Percentiles rank a stretch among this genome's conserved stretches.
phyloP scores from a whole-genome alignment of 805 yeast species.

The Jamesozyma rosinii region DNA sequence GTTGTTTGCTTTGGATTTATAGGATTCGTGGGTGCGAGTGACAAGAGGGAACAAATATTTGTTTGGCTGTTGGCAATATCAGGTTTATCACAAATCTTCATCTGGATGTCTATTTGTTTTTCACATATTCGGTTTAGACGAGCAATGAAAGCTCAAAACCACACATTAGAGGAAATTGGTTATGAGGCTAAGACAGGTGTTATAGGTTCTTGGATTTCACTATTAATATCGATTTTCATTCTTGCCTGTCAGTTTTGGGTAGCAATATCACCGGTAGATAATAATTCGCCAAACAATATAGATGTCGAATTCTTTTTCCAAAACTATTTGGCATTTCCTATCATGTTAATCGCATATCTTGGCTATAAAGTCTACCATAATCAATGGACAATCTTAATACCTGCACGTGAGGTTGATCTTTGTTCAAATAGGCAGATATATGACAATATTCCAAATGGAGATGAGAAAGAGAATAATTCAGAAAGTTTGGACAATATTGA shows the following conservation, averaged over 20 bases:
- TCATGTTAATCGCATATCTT: slow-evolving; percentile 36
- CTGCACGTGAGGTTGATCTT: slow-evolving; percentile 43
- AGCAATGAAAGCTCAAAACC: slow-evolving; percentile 44
- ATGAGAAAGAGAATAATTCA: background rate
- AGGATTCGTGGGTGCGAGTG: slow-evolving; percentile 55
- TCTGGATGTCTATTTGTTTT: slow-evolving; percentile 68
- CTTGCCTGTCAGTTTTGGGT: slow-evolving; percentile 65
- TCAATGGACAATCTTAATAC: slow-evolving; percentile 29
- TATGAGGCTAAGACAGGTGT: slow-evolving; percentile 52
- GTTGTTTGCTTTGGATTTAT: slow-evolving; percentile 44
- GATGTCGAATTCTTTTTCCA: slow-evolving; percentile 39
- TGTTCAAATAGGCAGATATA: slow-evolving; percentile 9
- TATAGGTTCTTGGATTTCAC: slow-evolving; percentile 48
- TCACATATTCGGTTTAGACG: slow-evolving; percentile 61
- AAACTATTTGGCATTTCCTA: slow-evolving; percentile 40
- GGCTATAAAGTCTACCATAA: slow-evolving; percentile 37
- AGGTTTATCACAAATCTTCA: slow-evolving; percentile 66
- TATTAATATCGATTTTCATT: slow-evolving; percentile 41
- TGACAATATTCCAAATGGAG: background rate
- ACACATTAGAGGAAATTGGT: slow-evolving; percentile 46
- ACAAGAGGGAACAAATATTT: slow-evolving; percentile 49
- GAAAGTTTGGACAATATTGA: background rate
- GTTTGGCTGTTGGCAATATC: slow-evolving; percentile 71
- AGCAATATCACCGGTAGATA: slow-evolving; percentile 48
- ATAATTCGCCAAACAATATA: slow-evolving; percentile 17